Conservation (phyloP, 2,329 filamentous ascomycete species). For the Ceratocystiopsis minuta region DNA sequence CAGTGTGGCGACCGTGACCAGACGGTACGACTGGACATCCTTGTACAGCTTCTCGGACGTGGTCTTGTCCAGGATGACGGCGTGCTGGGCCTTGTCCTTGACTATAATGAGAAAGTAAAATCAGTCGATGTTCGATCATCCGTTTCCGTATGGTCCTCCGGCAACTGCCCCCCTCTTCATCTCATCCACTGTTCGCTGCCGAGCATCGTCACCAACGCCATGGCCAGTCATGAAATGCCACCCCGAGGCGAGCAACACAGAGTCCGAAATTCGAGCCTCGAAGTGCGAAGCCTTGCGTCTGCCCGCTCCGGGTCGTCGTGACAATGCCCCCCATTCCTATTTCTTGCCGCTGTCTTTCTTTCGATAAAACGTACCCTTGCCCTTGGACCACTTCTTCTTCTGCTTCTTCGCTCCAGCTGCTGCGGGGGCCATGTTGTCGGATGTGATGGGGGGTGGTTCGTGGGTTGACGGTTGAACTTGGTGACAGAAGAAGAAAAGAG, state of each 20-base stretch:
- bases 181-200: not conserved
- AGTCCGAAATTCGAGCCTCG: no score
- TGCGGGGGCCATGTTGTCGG: conserved; percentile 26
- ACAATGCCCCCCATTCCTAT: no score
- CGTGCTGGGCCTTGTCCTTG: conserved; percentile 99
- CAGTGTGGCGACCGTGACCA: conserved; percentile 94
- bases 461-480: conserved; percentile 12
- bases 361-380: conserved; percentile 45
- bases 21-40: conserved; percentile 99
- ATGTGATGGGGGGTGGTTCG: conserved; percentile 16
- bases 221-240: no score
- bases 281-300: no score
- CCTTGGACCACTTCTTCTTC: conserved; percentile 60
- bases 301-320: no score
- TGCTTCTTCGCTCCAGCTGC: conserved; percentile 56
- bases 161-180: not conserved
- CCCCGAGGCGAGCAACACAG: no score
- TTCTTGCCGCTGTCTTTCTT: not conserved
- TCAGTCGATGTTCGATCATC: no score
- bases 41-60: conserved; percentile 98
- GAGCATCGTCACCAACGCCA: no score
- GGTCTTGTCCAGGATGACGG: conserved; percentile 95
- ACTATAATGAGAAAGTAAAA: conserved; percentile 26
- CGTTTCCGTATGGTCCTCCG: no score
- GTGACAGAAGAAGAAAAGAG: conserved; percentile 3